Evolutionary conservation across 2,329 filamentous ascomycete species (phyloP).

Genomic region (Cladosporium cucumerinum): DNA sequence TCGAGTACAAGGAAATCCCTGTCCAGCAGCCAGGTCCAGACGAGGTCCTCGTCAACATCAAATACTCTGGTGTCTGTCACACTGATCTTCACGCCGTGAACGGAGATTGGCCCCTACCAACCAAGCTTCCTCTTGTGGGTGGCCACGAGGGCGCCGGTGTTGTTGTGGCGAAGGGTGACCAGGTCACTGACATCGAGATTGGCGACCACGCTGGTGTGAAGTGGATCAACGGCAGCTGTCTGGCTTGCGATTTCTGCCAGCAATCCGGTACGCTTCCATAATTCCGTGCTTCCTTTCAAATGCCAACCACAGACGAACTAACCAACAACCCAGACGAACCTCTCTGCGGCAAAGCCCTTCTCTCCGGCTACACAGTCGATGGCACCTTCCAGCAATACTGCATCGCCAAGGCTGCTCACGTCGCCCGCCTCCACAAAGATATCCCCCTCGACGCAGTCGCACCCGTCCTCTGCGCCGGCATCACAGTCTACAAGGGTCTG

Average conservation of each 20-base stretch:
- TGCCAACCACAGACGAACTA: background rate
- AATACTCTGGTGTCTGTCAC: conserved; percentile 87
- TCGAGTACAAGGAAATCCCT: conserved; percentile 75
- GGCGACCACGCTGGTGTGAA: conserved; percentile 84
- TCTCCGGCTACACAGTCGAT: conserved; percentile 91
- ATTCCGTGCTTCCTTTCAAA: background rate
- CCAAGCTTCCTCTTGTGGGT: conserved; percentile 81
- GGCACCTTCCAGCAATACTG: conserved; percentile 92
- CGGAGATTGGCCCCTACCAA: conserved; percentile 83
- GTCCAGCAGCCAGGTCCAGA: conserved; percentile 78
- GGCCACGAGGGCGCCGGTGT: conserved; percentile 76
- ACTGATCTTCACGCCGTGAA: conserved; percentile 79
- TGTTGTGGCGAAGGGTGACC: conserved; percentile 73
- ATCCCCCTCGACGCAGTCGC: conserved; percentile 72
- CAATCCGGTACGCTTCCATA: conserved; percentile 71
- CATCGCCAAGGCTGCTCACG: conserved; percentile 80
- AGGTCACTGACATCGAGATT: conserved; percentile 74
- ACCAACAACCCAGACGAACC: conserved; percentile 62
- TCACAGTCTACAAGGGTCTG: conserved; percentile 87
- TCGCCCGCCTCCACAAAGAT: conserved; percentile 76
- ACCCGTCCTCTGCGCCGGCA: conserved; percentile 78
- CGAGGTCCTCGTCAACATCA: conserved; percentile 88
- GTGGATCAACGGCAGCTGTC: conserved; percentile 88
- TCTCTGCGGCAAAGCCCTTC: conserved; percentile 68
- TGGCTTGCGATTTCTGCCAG: conserved; percentile 80